Percentiles rank a stretch among this genome's conserved stretches.
Evolutionary conservation across 805 yeast genomes (phyloP).

Genomic region (Candida chilensis): DNA sequence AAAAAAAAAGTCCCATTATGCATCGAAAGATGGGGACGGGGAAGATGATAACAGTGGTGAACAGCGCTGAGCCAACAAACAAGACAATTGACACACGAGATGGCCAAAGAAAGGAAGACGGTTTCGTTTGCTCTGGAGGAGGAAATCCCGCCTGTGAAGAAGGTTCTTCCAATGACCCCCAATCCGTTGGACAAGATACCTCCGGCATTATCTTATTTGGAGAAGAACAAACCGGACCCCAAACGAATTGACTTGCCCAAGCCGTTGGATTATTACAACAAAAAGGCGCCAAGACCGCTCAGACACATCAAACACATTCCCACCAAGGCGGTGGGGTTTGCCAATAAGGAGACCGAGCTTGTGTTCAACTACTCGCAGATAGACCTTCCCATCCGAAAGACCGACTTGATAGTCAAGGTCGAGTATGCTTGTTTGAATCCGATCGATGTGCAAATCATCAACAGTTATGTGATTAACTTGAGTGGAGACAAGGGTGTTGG

Average conservation of each 20-base stretch:
- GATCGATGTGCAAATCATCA: constrained; percentile 51
- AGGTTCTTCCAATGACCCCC: no score
- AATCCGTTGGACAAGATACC: constrained; percentile 30
- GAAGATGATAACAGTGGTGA: no score
- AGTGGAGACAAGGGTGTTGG: constrained; percentile 60
- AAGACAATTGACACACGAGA: no score
- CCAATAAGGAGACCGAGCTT: constrained; percentile 33
- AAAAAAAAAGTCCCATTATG: no score
- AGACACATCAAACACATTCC: constrained; percentile 45
- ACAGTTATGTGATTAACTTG: constrained; percentile 41
- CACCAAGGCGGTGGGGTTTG: constrained; percentile 35
- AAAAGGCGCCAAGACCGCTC: constrained; percentile 18
- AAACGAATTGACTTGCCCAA: constrained; percentile 11
- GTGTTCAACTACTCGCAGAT: constrained; percentile 45
- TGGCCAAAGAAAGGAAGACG: no score
- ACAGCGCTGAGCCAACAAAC: no score
- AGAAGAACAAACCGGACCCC: constrained; percentile 13
- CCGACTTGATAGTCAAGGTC: constrained; percentile 48
- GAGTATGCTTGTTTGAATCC: constrained; percentile 57
- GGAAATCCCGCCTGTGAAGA: no score
- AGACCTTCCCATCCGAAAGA: constrained; percentile 35
- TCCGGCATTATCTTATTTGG: constrained; percentile 27
- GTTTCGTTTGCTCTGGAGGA: no score
- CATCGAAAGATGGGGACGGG: no score
- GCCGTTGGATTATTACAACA: constrained; percentile 2